phyloP scores from a whole-genome alignment of 225 moss, liverwort and hornwort species.

The Rhytidiadelphus loreus region DNA sequence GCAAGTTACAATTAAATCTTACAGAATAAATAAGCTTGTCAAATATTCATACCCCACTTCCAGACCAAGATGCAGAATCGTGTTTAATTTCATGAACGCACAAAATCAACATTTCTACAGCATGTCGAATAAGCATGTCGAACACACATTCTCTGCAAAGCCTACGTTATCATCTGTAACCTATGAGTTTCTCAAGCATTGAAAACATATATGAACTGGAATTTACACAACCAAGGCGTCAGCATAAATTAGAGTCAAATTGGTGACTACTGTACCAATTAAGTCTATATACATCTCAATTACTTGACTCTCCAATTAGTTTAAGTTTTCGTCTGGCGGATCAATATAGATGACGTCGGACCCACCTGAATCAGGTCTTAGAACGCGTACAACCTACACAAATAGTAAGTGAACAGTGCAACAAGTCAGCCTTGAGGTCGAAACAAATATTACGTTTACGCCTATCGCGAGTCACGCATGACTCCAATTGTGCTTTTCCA shows the following conservation, averaged over 20 bases:
- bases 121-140: background rate
- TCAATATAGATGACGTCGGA: background rate
- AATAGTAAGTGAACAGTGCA: background rate
- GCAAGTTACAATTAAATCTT: background rate
- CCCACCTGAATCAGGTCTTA: conserved; percentile 63
- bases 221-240: background rate
- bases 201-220: background rate
- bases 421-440: background rate
- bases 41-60: background rate
- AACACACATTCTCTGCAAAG: background rate
- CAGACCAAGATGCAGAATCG: background rate
- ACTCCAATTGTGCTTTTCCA: background rate
- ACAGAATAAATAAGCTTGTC: background rate
- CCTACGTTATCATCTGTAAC: background rate
- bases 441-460: background rate
- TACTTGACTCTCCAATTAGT: background rate
- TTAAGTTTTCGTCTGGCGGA: background rate
- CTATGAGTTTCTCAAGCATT: background rate
- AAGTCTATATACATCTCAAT: background rate
- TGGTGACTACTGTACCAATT: background rate
- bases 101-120: background rate
- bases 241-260: background rate
- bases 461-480: background rate
- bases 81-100: background rate
- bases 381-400: conserved; percentile 68